Evolutionary conservation across 371 early-diverging fungal genomes (phyloP), one percentile per base, ranked within the genome.

Genomic region (Mortierella sp.): DNA sequence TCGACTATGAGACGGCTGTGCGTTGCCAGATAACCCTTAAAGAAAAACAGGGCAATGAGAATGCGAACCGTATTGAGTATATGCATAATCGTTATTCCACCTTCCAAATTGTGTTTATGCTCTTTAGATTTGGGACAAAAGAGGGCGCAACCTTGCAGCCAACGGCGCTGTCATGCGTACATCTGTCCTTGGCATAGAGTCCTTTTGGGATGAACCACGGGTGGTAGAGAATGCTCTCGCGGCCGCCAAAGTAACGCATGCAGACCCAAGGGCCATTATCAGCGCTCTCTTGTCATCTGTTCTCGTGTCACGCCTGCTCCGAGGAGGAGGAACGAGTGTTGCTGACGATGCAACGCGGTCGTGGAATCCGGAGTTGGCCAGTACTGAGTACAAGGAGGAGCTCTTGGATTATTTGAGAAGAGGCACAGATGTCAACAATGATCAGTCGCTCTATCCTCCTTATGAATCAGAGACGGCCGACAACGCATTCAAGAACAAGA

Each of bases 131-230:
- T 82, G 81, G 83, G 44, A 67, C 17, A 8, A 34, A 6, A 58
- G 46, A 46, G 73, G 70, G 11, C 64, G 73, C 24, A 62, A 54
- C 32, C 52, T 82, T 17, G 88, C 89, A 6, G 83, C 87, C 6
- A 89, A 87, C 72, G 89, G 90, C 17, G 87, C 89, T 2, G 79
- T 92, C 19, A 89, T 89, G 75, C 79, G 90, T 15, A 85, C 89
- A 7, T 81, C 90, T 4, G 63, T 88, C 4, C 59, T 87, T 19
- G 90, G 89, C 0, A 58, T 83, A 6, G 83, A 87, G 30, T 85
- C 83, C 30, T 89, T 89, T 57, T 88, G 89, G 88, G 88, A 88
- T 62, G 88, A 86, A 26, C 80, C 79, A 2, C 80, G 80, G 6
- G 88, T 89, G 0, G 84, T 88, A 48, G 81, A 85, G 64, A 87